Percentiles rank a stretch among this genome's conserved stretches.
These are phyloP conservation scores for Centrapalus pauciflorus DNA, from an alignment of 129 eudicot genomes.

Conservation along the genomic window DNA sequence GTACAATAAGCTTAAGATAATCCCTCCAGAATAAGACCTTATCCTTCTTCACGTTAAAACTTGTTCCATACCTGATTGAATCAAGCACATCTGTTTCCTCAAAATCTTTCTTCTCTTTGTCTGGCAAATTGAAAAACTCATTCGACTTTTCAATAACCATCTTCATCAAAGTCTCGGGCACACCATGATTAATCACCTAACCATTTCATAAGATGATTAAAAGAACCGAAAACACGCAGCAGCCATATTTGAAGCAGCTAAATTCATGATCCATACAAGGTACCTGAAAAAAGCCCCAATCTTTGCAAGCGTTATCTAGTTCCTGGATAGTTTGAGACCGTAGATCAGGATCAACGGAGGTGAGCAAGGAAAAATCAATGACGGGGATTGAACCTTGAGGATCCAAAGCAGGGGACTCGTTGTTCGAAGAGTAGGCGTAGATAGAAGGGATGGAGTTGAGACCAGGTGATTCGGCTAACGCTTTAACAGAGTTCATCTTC, in stretches of 20 bases:
- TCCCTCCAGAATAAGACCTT: slow-evolving; percentile 48
- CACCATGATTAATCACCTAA: too few species aligned
- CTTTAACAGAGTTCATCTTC: slow-evolving; percentile 35
- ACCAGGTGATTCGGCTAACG: slow-evolving; percentile 47
- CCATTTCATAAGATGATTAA: too few species aligned
- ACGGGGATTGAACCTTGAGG: slow-evolving; percentile 39
- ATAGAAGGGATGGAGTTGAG: slow-evolving; percentile 48
- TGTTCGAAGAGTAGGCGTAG: slow-evolving; percentile 29
- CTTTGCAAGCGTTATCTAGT: slow-evolving; percentile 48
- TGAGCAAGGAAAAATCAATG: slow-evolving; percentile 51
- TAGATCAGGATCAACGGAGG: slow-evolving; percentile 33
- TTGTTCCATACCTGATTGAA: slow-evolving; percentile 43
- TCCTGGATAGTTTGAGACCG: slow-evolving; percentile 45
- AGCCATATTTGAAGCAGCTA: too few species aligned
- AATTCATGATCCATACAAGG: too few species aligned
- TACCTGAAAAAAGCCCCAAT: slow-evolving; percentile 79
- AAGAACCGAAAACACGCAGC: too few species aligned
- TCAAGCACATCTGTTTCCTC: slow-evolving; percentile 26
- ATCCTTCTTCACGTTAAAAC: slow-evolving; percentile 27
- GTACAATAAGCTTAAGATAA: slow-evolving; percentile 36
- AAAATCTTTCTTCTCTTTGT: slow-evolving; percentile 38
- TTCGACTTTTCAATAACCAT: too few species aligned
- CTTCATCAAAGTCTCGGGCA: too few species aligned
- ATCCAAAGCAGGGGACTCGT: slow-evolving; percentile 26
- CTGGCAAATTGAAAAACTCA: slow-evolving; percentile 33